Evolutionary conservation across 179 eudicot species (phyloP).

Genomic region (Carnegiea gigantea): DNA sequence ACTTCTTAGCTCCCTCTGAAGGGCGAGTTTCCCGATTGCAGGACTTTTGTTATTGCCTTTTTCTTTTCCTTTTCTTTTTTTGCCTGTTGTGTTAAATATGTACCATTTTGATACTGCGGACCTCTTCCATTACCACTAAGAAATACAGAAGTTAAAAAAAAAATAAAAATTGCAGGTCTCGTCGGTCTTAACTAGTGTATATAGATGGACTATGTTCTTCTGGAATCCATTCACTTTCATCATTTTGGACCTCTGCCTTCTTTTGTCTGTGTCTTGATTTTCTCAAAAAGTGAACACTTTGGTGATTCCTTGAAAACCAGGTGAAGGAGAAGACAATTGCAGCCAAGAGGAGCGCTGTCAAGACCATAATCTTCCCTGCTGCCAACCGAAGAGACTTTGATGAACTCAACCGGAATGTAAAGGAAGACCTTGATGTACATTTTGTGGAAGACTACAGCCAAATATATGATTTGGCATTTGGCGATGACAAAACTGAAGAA

Average conservation of each 20-base stretch:
- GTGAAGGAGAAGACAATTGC: slow-evolving; percentile 99
- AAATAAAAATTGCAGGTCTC: neutral
- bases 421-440: slow-evolving; percentile 97
- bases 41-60: no score
- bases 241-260: neutral
- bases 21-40: no score
- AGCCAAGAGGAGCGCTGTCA: slow-evolving; percentile 89
- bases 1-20: no score
- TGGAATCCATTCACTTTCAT: neutral
- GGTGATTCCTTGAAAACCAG: slow-evolving; percentile 38
- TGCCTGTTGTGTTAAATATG: neutral
- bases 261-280: neutral
- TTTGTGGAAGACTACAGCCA: slow-evolving; percentile 84
- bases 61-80: neutral
- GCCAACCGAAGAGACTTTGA: slow-evolving; percentile 94
- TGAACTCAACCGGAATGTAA: slow-evolving; percentile 83
- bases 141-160: no score
- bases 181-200: neutral
- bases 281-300: slow-evolving; percentile 1
- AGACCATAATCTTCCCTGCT: slow-evolving; percentile 84
- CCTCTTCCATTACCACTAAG: no score
- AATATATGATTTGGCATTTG: slow-evolving; percentile 74
- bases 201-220: neutral
- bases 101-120: no score
- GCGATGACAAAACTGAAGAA: slow-evolving; percentile 29